Evolutionary conservation across 2,329 filamentous ascomycete genomes (phyloP).

Genomic region (Trichoderma asperellum): DNA sequence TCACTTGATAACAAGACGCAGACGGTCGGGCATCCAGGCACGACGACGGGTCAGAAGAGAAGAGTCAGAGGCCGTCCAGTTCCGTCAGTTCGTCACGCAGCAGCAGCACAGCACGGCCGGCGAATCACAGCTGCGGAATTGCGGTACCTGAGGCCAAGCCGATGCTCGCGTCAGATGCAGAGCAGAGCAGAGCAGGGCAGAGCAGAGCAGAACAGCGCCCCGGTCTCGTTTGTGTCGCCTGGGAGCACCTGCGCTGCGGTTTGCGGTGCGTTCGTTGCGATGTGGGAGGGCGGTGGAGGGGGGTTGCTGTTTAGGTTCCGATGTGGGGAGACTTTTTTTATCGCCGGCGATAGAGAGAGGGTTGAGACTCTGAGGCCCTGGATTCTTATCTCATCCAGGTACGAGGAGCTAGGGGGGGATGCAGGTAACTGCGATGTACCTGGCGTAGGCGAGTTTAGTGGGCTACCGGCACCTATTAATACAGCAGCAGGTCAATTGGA

Average conservation of each 20-base stretch:
- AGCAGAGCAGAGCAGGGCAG: constrained; percentile 11
- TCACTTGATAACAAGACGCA: constrained; percentile 10
- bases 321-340: constrained; percentile 22
- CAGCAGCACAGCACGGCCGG: not conserved
- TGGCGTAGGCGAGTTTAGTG: not conserved
- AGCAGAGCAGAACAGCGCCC: constrained; percentile 16
- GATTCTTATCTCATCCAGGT: constrained; percentile 22
- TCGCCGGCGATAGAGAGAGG: constrained; percentile 16
- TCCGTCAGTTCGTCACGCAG: not conserved
- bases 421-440: not conserved
- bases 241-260: constrained; percentile 7
- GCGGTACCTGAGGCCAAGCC: not conserved
- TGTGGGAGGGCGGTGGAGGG: constrained; percentile 27
- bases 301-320: constrained; percentile 12
- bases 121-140: constrained; percentile 18
- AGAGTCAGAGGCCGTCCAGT: not conserved
- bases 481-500: not conserved
- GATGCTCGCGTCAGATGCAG: not conserved
- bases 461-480: not conserved
- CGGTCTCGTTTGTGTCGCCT: constrained; percentile 21
- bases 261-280: constrained; percentile 24
- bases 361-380: constrained; percentile 12
- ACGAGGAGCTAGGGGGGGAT: not conserved
- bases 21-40: constrained; percentile 27
- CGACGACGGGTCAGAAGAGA: constrained; percentile 26